Conservation (phyloP, 108 stramenopile species). For the Cyclostephanos tholiformis region DNA sequence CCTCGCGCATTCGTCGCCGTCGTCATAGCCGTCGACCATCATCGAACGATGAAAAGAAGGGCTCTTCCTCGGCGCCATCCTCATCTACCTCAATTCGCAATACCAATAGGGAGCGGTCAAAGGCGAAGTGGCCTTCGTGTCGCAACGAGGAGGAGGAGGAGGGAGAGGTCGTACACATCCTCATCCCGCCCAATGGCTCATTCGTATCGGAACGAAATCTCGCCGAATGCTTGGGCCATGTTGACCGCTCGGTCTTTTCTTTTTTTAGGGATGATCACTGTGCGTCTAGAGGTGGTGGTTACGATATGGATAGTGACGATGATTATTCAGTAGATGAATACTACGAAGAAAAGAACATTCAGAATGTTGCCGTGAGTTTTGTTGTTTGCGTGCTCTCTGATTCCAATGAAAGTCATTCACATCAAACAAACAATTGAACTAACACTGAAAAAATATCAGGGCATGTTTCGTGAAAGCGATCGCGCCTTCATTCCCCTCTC, state of each 20-base stretch:
- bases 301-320: not conserved
- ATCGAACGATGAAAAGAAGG: not conserved
- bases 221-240: conserved; percentile 30
- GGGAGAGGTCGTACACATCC: conserved; percentile 36
- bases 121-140: not conserved
- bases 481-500: conserved; percentile 38
- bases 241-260: not conserved
- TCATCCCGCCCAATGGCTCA: conserved; percentile 29
- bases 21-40: not conserved
- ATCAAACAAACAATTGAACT: not conserved
- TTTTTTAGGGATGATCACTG: not conserved
- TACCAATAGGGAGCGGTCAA: not conserved
- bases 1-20: not conserved
- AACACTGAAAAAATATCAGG: not conserved
- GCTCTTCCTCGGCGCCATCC: not conserved
- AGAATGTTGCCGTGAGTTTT: conserved; percentile 14
- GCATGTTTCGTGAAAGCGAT: conserved; percentile 43
- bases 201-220: conserved; percentile 31
- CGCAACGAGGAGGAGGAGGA: not conserved
- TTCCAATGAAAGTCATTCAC: not conserved
- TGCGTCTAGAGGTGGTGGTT: not conserved
- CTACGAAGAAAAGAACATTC: not conserved
- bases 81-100: not conserved
- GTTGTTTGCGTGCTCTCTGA: not conserved
- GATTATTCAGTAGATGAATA: conserved; percentile 20